These are phyloP conservation scores for Aspergillus coremiiformis DNA, from an alignment of 495 filamentous ascomycete genomes.

Conservation along the genomic window DNA sequence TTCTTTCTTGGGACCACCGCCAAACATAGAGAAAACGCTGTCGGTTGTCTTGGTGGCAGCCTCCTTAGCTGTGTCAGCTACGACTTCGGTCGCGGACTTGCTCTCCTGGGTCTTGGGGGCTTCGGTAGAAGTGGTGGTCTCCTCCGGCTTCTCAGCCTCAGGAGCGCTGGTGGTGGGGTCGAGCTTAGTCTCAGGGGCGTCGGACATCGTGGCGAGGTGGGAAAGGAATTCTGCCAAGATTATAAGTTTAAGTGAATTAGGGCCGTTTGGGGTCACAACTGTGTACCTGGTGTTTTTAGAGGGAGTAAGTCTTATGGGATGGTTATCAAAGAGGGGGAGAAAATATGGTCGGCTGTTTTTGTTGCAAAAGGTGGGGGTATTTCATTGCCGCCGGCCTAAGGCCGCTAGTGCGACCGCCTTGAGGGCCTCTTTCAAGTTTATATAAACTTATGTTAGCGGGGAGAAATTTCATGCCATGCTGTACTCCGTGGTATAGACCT, in stretches of 20 bases:
- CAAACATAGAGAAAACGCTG: conserved; percentile 95
- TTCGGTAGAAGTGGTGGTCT: conserved; percentile 27
- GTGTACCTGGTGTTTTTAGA: conserved; percentile 14
- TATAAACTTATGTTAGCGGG: too few relatives aligned
- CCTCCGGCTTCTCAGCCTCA: conserved; percentile 35
- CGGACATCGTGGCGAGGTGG: conserved; percentile 35
- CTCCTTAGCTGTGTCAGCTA: conserved; percentile 37
- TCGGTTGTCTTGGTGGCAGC: conserved; percentile 54
- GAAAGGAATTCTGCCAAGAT: background rate
- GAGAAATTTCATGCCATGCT: too few relatives aligned
- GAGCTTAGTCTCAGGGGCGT: conserved; percentile 41
- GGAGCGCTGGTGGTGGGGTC: conserved; percentile 41
- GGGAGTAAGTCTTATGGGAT: conserved; percentile 8
- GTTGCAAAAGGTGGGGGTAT: conserved; percentile 18
- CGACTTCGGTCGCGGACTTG: conserved; percentile 34
- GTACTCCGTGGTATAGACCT: too few relatives aligned
- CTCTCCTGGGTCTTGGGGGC: conserved; percentile 28
- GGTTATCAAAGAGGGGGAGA: conserved; percentile 13
- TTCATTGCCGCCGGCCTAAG: conserved; percentile 16
- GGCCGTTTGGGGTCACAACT: background rate
- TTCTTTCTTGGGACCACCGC: conserved; percentile 76
- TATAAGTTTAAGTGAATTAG: background rate
- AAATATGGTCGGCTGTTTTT: conserved; percentile 22
- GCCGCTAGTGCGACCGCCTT: conserved; percentile 17
- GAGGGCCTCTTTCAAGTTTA: background rate